Evolutionary conservation across 805 yeast species (phyloP), one percentile per base, ranked within the genome.

Genomic region (Starmera amethionina): DNA sequence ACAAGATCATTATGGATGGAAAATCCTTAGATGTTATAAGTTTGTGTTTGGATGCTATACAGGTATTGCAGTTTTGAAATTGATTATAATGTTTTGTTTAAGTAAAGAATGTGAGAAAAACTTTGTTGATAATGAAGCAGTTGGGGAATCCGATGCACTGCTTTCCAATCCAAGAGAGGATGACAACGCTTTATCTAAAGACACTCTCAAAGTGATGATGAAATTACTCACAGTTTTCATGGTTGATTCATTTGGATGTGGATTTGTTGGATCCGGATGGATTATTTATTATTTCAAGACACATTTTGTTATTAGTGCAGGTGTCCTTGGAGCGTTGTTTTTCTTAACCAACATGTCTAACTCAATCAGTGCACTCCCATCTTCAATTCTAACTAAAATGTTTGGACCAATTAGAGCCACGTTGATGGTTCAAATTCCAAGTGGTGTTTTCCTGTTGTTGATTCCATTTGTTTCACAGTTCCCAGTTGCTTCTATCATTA

Each of bases 261-360:
- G 96, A 1, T 82, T 88, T 59, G 82, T 87, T 87, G 79, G 95
- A 2, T 68, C 79, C 35, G 82, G 95, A 1, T 89, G 96, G 96
- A 70, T 82, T 34, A 86, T 87, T 32, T 88, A 81, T 56, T 88
- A 84, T 60, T 80, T 85, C 64, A 73, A 77, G 41, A 70, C 68
- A 30, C 58, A 64, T 12, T 87, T 80, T 49, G 47, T 57, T 2
- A 60, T 76, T 27, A 58, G 77, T 1, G 77, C 88, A 4, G 62
- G 79, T 0, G 58, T 68, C 0, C 60, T 87, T 36, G 96, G 96
- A 5, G 47, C 70, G 1, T 62, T 87, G 27, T 85, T 85, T 56
- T 83, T 83, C 49, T 46, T 64, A 30, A 74, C 85, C 1, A 82
- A 77, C 48, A 46, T 79, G 12, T 62, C 79, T 12, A 81, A 80